Percentiles rank a stretch among this genome's conserved stretches.
These are phyloP conservation scores for Mycena capillaripes DNA, from an alignment of 768 basidiomycete genomes.

Conservation along the genomic window DNA sequence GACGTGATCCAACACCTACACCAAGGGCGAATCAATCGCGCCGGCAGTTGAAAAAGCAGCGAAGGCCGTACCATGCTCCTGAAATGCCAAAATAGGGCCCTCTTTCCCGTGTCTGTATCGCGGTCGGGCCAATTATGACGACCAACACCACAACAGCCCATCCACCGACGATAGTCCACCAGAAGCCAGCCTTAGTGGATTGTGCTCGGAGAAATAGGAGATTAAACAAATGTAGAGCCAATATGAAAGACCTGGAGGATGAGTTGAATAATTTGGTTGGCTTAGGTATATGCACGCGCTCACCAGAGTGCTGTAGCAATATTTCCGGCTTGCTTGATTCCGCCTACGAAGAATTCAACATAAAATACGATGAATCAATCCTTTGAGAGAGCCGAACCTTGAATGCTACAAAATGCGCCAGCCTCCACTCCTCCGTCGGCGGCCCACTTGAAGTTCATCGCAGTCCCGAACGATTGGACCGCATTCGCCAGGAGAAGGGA, in stretches of 20 bases:
- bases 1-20: slow-evolving; percentile 59
- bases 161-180: slow-evolving; percentile 45
- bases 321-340: slow-evolving; percentile 58
- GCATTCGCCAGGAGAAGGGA: slow-evolving; percentile 47
- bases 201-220: slow-evolving; percentile 57
- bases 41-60: neutral
- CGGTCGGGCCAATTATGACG: slow-evolving; percentile 54
- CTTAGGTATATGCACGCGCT: neutral
- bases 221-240: slow-evolving; percentile 43
- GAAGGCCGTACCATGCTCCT: slow-evolving; percentile 53
- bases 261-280: neutral
- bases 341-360: slow-evolving; percentile 39
- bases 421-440: slow-evolving; percentile 35
- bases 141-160: slow-evolving; percentile 53
- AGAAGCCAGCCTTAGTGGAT: slow-evolving; percentile 39
- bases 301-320: slow-evolving; percentile 55
- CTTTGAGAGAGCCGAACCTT: slow-evolving; percentile 37
- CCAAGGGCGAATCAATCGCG: neutral
- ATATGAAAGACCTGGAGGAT: slow-evolving; percentile 50
- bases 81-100: slow-evolving; percentile 62
- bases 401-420: slow-evolving; percentile 41
- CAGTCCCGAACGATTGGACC: slow-evolving; percentile 43
- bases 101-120: slow-evolving; percentile 45
- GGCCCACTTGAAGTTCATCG: slow-evolving; percentile 47
- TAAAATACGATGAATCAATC: neutral